Evolutionary conservation across 2,329 filamentous ascomycete genomes (phyloP), one percentile per base, ranked within the genome.

Genomic region (Pyrenophora seminiperda): DNA sequence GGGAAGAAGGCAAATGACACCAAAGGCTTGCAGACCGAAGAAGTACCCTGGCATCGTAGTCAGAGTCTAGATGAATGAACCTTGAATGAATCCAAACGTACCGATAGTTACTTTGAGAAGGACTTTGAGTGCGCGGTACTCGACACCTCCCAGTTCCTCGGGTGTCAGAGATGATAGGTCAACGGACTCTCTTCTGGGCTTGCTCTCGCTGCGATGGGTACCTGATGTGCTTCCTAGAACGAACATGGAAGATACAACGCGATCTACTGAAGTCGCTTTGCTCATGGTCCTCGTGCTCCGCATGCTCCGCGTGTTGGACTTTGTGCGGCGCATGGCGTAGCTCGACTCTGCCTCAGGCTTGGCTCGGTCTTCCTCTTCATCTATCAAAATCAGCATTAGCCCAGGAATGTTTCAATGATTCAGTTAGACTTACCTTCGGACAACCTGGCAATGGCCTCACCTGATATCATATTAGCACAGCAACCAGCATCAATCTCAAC

Each of bases 81-180:
- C 9, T 3, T 4, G n/a, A 11, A 15, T 9, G 11, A n/a, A 15
- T 15, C 2, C 1, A 15, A n/a, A 42, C 63, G 97, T 97, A 7
- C 68, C 69, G 3, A 89, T 80, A n/a, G 97, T 77, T 18, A 97
- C 85, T 22, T 90, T 70, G 1, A 90, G 89, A 41, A 99, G 76
- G 2, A 91, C 90, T 70, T 96, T 94, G 50, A 99, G 73, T 0
- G 93, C 90, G 5, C 94, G 87, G 67, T 99, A 99, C 72, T 99
- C 94, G 56, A 99, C 96, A 15, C 94, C 94, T 7, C 94, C 94
- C 3, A 99, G 77, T 72, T 99, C 94, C 68, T 99, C 92, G 57
- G 20, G 73, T 75, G 77, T 76, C 14, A 72, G 56, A 0, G 66
- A 62, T 0, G 73, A 73, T 40, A 81, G 34, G 41, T 79, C 76